These are phyloP conservation scores for Speleostelium caveatum DNA, from an alignment of 78 protist genomes.

Conservation along the genomic window DNA sequence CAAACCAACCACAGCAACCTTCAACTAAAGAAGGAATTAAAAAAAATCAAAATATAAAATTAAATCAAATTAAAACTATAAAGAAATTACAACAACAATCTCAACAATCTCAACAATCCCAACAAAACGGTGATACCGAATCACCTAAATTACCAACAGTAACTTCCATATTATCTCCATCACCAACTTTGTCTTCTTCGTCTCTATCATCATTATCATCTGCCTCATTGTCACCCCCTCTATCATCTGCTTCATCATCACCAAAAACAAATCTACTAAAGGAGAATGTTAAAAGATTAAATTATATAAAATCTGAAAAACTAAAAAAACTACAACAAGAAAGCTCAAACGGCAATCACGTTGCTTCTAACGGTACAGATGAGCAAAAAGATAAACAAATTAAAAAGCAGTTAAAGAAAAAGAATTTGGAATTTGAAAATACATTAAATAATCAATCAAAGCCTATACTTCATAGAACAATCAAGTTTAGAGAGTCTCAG, in stretches of 20 bases:
- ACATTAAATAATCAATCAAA: constrained; percentile 19
- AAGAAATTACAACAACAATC: constrained; percentile 11
- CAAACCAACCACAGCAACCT: too few species aligned
- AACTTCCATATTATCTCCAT: background rate
- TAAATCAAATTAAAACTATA: too few species aligned
- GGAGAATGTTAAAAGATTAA: too few species aligned
- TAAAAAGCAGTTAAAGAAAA: background rate
- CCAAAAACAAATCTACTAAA: constrained; percentile 4
- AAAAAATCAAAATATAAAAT: too few species aligned
- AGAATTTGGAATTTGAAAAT: background rate
- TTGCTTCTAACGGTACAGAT: background rate
- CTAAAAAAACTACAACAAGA: too few species aligned
- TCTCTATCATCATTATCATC: background rate
- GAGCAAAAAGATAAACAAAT: background rate
- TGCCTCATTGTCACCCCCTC: background rate
- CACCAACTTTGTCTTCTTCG: background rate
- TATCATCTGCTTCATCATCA: background rate
- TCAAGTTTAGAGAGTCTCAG: constrained; percentile 46
- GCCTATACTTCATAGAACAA: constrained; percentile 42
- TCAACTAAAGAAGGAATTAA: too few species aligned
- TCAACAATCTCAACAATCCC: background rate
- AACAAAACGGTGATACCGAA: too few species aligned
- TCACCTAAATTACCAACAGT: background rate
- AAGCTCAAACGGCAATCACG: too few species aligned
- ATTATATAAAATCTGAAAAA: too few species aligned